phyloP scores from a whole-genome alignment of 129 eudicot genomes.

The Rutidosis leptorrhynchoides region DNA sequence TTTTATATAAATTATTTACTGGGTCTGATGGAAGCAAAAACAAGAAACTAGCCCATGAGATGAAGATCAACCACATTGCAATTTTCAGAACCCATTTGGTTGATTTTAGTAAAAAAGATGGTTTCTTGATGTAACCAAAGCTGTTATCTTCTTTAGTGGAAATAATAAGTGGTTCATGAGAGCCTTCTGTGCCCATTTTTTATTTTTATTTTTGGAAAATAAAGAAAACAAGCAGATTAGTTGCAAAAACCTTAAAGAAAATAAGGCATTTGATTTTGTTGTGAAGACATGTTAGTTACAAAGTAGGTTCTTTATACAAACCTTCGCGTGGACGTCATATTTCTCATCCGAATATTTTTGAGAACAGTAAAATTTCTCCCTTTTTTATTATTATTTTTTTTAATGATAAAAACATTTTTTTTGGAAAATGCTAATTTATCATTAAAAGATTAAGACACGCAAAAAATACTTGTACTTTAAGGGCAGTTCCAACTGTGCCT shows the following conservation, averaged over 20 bases:
- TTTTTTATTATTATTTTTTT: too few species aligned
- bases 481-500: too few species aligned
- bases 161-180: slow-evolving; percentile 57
- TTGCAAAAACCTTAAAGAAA: background rate
- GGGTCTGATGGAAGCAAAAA: slow-evolving; percentile 47
- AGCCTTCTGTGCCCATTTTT: slow-evolving; percentile 51
- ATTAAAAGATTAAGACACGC: too few species aligned
- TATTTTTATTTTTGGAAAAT: background rate
- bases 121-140: slow-evolving; percentile 29
- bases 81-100: slow-evolving; percentile 59
- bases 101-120: slow-evolving; percentile 38
- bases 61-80: slow-evolving; percentile 66
- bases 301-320: slow-evolving; percentile 17
- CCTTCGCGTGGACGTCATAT: background rate
- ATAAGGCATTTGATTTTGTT: slow-evolving; percentile 11
- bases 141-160: slow-evolving; percentile 27
- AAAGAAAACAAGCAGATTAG: slow-evolving; percentile 2
- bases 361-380: too few species aligned
- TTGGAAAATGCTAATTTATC: too few species aligned
- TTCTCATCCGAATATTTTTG: background rate
- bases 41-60: slow-evolving; percentile 58
- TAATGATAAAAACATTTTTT: too few species aligned
- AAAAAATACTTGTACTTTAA: too few species aligned
- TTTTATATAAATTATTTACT: slow-evolving; percentile 18
- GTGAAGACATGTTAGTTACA: background rate